Evolutionary conservation across 768 basidiomycete species (phyloP).

Genomic region (Pleurotus djamor): DNA sequence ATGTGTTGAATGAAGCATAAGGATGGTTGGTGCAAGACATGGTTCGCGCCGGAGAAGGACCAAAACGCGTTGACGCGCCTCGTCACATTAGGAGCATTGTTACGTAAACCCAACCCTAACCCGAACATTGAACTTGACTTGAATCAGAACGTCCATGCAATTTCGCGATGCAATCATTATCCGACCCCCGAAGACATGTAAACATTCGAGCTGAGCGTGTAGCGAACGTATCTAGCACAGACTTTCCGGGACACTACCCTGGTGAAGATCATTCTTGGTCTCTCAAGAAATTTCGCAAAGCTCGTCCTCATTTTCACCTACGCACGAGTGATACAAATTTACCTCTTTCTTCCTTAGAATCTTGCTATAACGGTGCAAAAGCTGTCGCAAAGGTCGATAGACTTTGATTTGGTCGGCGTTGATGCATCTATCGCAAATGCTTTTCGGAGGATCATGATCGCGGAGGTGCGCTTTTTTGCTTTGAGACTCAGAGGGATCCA

Average conservation of each 20-base stretch:
- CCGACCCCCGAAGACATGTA: slow-evolving; percentile 52
- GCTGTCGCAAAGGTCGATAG: slow-evolving; percentile 79
- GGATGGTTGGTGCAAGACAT: too few species aligned
- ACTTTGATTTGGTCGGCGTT: slow-evolving; percentile 94
- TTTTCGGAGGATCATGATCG: slow-evolving; percentile 86
- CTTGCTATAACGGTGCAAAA: slow-evolving; percentile 73
- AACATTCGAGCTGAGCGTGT: slow-evolving; percentile 69
- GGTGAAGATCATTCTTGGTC: slow-evolving; percentile 87
- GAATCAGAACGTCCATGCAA: neutral
- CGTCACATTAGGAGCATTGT: too few species aligned
- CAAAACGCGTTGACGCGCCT: too few species aligned
- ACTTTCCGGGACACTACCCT: slow-evolving; percentile 89
- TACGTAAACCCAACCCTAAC: too few species aligned
- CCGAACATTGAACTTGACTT: too few species aligned
- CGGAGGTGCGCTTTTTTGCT: slow-evolving; percentile 66
- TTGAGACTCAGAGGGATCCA: neutral
- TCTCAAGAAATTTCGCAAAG: slow-evolving; percentile 70
- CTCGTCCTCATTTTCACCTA: slow-evolving; percentile 32
- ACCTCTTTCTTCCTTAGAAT: slow-evolving; percentile 50
- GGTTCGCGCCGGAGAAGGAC: too few species aligned
- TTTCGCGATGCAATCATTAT: neutral
- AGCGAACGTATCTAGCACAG: slow-evolving; percentile 81
- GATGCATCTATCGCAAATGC: slow-evolving; percentile 99
- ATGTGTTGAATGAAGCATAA: too few species aligned
- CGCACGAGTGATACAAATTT: neutral